phyloP scores from a whole-genome alignment of 2,329 filamentous ascomycete species.

The Fusarium irregulare region DNA sequence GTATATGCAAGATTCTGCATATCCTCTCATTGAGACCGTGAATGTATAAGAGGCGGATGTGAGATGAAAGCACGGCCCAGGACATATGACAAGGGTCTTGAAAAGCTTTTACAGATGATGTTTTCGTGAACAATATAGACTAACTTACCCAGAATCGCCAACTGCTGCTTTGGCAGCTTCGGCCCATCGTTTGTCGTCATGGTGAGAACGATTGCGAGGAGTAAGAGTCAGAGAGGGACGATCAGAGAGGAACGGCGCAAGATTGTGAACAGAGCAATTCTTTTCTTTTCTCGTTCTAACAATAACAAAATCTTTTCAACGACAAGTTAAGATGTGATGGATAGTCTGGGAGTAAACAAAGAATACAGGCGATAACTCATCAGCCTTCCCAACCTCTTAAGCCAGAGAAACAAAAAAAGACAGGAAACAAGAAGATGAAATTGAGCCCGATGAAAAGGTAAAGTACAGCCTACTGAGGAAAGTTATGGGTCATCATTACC shows the following conservation, averaged over 20 bases:
- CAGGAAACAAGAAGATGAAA: not conserved
- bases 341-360: not conserved
- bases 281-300: conserved; percentile 8
- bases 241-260: conserved; percentile 5
- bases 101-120: not conserved
- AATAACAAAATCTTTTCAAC: not conserved
- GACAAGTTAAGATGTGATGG: not conserved
- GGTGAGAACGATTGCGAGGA: conserved; percentile 22
- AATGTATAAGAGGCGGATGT: not conserved
- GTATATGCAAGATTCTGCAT: not conserved
- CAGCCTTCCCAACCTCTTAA: conserved; percentile 1
- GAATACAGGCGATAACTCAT: conserved; percentile 9
- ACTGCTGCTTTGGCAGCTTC: conserved; percentile 80
- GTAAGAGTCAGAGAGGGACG: not conserved
- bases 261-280: conserved; percentile 6
- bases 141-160: conserved; percentile 78
- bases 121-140: not conserved
- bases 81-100: not conserved
- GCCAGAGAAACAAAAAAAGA: conserved; percentile 6
- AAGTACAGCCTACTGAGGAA: conserved; percentile 10
- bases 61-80: conserved; percentile 5
- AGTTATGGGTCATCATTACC: conserved; percentile 24
- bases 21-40: not conserved
- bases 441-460: conserved; percentile 5
- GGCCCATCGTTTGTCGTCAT: conserved; percentile 53